Base-by-base conservation (phyloP, 768 basidiomycete species). In the Collybiopsis luxurians region DNA sequence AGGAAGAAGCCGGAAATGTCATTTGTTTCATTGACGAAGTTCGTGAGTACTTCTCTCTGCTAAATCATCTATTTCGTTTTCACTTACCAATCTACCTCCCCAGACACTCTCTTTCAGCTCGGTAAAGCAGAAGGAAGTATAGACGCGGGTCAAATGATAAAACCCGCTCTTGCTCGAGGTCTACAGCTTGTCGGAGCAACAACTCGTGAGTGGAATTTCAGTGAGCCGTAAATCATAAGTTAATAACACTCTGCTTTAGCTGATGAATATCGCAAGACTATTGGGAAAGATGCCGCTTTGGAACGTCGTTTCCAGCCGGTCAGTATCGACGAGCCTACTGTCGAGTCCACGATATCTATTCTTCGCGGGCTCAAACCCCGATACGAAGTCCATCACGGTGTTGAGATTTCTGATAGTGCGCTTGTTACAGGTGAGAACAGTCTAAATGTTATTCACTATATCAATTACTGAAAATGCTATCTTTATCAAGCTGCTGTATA, bases 1-100 rank as follows among this genome's bases (percentile, higher is more conserved):
- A 95, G 67, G 90, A 86, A 12, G 89, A 92, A 75, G 85, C 81
- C 2, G 86, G 89, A 19, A 84, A 88, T 43, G 86, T 93, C 7
- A 95, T 95, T 36, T 93, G 90, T 66, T 96, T 96, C 72, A 95
- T 96, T 53, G 94, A 95, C 63, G 93, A 96, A 83, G 86, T 96
- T 52, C 94, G 89, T 91, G 64, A 73, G 90, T 85, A 56, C 39
- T 31, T 27, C 3, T 6, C 49, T 15, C 42, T 49, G 17, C 45
- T 36, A 34, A 39, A 9, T 39, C n/a, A n/a, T n/a, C n/a, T n/a
- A 11, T 48, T 48, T 30, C 17, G 3, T 31, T 17, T 26, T 34
- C 23, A 23, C 48, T n/a, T n/a, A 49, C 3, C 0, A 10, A 21
- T 38, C 43, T 15, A 12, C 36, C n/a, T 19, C 6, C 49, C 2